Percentiles rank a stretch among this genome's conserved stretches.
phyloP scores from a whole-genome alignment of 768 basidiomycete genomes.

The Russula sp. region DNA sequence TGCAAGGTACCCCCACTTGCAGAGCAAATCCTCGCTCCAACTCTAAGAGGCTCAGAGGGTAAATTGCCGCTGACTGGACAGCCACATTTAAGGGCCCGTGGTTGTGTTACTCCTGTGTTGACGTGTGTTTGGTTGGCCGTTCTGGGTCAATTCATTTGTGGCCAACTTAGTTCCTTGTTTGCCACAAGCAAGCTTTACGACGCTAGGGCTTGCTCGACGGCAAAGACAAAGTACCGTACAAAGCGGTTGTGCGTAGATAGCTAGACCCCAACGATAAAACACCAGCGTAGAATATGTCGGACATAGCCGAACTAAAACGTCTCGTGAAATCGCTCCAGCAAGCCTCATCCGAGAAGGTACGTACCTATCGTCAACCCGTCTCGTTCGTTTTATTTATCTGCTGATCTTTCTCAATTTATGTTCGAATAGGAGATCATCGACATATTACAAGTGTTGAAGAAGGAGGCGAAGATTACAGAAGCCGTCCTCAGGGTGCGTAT shows the following conservation, averaged over 20 bases:
- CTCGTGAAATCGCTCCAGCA: constrained; percentile 24
- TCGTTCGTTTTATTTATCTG: constrained; percentile 25
- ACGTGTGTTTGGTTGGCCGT: background rate
- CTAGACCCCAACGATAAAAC: constrained; percentile 13
- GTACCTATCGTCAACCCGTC: background rate
- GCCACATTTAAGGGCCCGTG: no score
- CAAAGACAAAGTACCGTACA: constrained; percentile 16
- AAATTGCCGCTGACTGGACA: no score
- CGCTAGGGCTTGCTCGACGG: constrained; percentile 5
- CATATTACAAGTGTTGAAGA: constrained; percentile 58
- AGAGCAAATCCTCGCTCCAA: no score
- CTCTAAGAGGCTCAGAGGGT: no score
- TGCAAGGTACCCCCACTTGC: no score
- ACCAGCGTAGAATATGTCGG: constrained; percentile 18
- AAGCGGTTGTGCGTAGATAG: constrained; percentile 21
- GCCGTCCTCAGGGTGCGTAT: constrained; percentile 63
- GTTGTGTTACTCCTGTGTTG: background rate
- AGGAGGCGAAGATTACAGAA: constrained; percentile 64
- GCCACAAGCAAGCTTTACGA: background rate
- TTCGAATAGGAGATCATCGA: constrained; percentile 52
- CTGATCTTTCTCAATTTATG: constrained; percentile 29
- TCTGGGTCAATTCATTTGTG: background rate
- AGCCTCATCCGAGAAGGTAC: constrained; percentile 19
- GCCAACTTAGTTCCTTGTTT: background rate
- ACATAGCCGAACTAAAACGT: constrained; percentile 22